Evolutionary conservation across 2,329 filamentous ascomycete species (phyloP), one percentile per base, ranked within the genome.

Genomic region (Botrytis tulipae): DNA sequence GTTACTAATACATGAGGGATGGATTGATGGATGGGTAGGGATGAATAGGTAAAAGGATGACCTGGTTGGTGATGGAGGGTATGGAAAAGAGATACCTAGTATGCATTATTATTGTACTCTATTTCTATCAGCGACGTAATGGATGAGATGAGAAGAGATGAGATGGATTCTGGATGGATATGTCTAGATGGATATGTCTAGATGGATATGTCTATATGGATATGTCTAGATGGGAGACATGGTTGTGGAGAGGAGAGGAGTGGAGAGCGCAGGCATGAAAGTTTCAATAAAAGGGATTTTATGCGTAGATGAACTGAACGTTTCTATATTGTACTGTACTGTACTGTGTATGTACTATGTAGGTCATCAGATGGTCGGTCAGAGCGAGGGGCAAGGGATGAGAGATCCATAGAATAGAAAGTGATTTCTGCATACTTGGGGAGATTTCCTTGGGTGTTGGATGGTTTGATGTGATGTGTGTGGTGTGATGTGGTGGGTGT

Each of bases 1-100:
- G 70, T 66, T 71, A 22, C 18, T 71, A 57, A 71, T 71, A 57
- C 32, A 71, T 54, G 70, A 71, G 12, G 37, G 12, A 70, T 60
- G 37, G 67, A 32, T 59, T 51, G 35, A 14, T 48, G 63, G 32
- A n/a, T 44, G 18, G n/a, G 22, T 14, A 29, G 57, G 29, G 35
- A n/a, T 18, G 35, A 61, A 61, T 60, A 37, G 35, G 59, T 16
- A n/a, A 59, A 32, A 22, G 29, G 57, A 61, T 61, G 59, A n/a
- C 22, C 8, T 37, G 59, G 32, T 37, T 35, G 20, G 35, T 14
- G 32, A 40, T 35, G 59, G 18, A 29, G 16, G 25, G 60, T 29
- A 20, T 42, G 37, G 25, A 20, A 63, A 63, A 37, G 60, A 60
- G 22, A 60, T 35, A 25, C n/a, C 57, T 59, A 14, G 14, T 54